Conservation (phyloP, 1,284 basidiomycete genomes). For the Pascua sp. region DNA sequence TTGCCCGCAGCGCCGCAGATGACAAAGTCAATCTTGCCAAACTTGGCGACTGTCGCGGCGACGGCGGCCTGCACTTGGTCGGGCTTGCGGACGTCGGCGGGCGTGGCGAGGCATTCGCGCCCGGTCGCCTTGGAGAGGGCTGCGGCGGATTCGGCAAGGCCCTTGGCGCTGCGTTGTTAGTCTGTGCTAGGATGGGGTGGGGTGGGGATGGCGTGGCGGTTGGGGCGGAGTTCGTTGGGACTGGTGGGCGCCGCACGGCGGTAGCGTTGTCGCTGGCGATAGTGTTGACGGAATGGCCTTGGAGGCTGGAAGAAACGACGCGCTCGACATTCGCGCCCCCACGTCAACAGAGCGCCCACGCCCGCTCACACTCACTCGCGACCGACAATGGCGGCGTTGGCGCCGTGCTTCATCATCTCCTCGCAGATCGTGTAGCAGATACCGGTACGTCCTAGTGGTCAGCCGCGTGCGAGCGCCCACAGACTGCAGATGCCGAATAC, state of each 20-base stretch:
- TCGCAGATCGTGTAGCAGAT: slow-evolving; percentile 89
- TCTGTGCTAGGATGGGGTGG: not conserved
- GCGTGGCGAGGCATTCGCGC: slow-evolving; percentile 64
- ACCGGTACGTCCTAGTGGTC: slow-evolving; percentile 59
- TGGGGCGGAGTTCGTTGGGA: no score
- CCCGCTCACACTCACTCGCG: slow-evolving; percentile 63
- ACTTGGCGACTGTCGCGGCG: slow-evolving; percentile 66
- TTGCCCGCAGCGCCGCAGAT: slow-evolving; percentile 90
- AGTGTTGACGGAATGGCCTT: not conserved
- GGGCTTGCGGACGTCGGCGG: slow-evolving; percentile 80
- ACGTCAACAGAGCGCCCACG: not conserved
- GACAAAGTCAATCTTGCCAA: slow-evolving; percentile 89
- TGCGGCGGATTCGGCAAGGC: slow-evolving; percentile 66
- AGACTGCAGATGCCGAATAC: not conserved
- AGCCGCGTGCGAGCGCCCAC: not conserved
- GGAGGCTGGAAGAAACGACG: no score
- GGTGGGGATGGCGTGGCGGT: not conserved
- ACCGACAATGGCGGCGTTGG: slow-evolving; percentile 75
- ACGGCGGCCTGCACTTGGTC: slow-evolving; percentile 73
- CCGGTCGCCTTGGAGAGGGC: slow-evolving; percentile 70
- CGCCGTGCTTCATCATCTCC: slow-evolving; percentile 81
- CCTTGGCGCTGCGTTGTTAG: slow-evolving; percentile 60
- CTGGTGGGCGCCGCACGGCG: no score
- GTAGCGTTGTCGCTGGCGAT: no score
- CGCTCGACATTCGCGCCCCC: not conserved